Conservation (phyloP, 768 basidiomycete genomes). For the Phylloporus arenicola region DNA sequence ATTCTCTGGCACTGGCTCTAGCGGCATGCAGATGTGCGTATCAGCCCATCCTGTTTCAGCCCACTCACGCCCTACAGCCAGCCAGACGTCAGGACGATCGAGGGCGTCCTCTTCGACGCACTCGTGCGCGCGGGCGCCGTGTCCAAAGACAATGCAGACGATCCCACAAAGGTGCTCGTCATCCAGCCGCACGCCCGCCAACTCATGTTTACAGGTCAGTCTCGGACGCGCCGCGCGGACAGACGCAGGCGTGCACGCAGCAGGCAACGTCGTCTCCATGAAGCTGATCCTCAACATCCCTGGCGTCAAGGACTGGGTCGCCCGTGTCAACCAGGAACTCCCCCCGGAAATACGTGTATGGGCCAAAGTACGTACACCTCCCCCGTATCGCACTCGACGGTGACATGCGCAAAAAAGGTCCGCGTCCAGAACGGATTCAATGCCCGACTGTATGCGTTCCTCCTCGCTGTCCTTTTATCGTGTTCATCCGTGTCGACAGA, state of each 20-base stretch:
- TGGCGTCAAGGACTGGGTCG: constrained; percentile 62
- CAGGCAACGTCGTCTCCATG: constrained; percentile 87
- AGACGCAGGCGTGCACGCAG: constrained; percentile 96
- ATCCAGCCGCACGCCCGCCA: not conserved
- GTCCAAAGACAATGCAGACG: constrained; percentile 89
- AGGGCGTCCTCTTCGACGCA: constrained; percentile 83
- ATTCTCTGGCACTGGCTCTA: constrained; percentile 88
- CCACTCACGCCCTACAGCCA: constrained; percentile 38
- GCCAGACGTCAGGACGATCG: constrained; percentile 72
- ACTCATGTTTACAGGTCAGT: constrained; percentile 50
- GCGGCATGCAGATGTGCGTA: constrained; percentile 94
- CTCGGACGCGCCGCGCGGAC: constrained; percentile 90
- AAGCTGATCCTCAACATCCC: constrained; percentile 83
- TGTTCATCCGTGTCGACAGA: constrained; percentile 35
- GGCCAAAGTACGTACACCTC: constrained; percentile 59
- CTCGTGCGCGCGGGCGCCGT: constrained; percentile 87
- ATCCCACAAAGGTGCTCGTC: constrained; percentile 72
- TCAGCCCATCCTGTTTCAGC: not conserved
- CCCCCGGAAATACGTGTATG: constrained; percentile 92
- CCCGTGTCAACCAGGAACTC: constrained; percentile 78
- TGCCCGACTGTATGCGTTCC: constrained; percentile 53
- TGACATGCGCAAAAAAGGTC: constrained; percentile 34
- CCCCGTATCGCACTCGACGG: not conserved
- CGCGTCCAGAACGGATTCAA: constrained; percentile 81
- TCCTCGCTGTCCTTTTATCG: not conserved